Evolutionary conservation across 2,329 filamentous ascomycete genomes (phyloP).

Genomic region (Monilinia fructigena): DNA sequence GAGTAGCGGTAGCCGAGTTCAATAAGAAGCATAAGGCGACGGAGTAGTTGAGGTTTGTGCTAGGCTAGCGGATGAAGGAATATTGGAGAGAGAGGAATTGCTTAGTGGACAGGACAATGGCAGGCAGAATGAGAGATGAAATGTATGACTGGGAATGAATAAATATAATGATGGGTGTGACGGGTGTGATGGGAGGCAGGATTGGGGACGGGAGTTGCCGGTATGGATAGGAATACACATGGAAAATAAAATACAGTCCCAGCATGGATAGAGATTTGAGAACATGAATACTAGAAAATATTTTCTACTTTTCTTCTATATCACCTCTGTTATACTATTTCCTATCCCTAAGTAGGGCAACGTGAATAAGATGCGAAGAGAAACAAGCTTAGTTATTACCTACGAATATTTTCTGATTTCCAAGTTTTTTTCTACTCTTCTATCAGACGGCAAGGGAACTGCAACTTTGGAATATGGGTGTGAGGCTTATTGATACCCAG

Average conservation of each 20-base stretch:
- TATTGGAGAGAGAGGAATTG: conserved; percentile 23
- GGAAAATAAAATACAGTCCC: neutral
- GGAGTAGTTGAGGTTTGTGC: conserved; percentile 37
- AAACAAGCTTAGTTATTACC: too few species aligned
- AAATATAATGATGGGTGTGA: conserved; percentile 9
- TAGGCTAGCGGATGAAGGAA: conserved; percentile 36
- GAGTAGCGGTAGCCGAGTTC: conserved; percentile 65
- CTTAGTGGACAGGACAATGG: conserved; percentile 34
- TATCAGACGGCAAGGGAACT: too few species aligned
- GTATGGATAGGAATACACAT: conserved; percentile 16
- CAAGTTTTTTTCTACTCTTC: too few species aligned
- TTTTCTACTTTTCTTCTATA: neutral
- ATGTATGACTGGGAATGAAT: neutral
- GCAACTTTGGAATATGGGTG: too few species aligned
- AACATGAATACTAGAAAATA: neutral
- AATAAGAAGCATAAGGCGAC: conserved; percentile 54
- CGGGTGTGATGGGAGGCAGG: conserved; percentile 2
- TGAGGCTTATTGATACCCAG: too few species aligned
- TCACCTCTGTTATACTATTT: too few species aligned
- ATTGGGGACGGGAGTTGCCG: conserved; percentile 1
- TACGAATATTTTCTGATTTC: too few species aligned
- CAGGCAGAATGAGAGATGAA: neutral
- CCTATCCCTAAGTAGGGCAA: too few species aligned
- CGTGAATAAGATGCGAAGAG: too few species aligned
- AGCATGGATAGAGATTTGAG: neutral